phyloP scores from a whole-genome alignment of 78 protist genomes.

The Guillardia theta region DNA sequence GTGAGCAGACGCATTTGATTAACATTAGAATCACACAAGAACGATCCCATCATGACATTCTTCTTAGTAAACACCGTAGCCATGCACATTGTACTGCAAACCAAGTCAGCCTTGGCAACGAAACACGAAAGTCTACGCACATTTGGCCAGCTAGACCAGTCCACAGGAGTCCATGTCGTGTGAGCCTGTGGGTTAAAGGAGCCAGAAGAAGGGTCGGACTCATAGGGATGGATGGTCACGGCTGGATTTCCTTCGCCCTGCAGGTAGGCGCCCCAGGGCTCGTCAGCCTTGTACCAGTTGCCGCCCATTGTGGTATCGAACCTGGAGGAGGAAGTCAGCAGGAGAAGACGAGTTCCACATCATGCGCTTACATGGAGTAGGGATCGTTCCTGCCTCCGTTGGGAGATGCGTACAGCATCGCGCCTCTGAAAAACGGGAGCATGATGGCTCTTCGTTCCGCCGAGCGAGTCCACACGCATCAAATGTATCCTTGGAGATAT shows the following conservation, averaged over 20 bases:
- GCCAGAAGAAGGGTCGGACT: constrained; percentile 35
- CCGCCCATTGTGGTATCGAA: constrained; percentile 33
- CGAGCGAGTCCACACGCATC: too few relatives aligned
- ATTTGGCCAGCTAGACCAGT: constrained; percentile 30
- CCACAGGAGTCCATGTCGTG: constrained; percentile 32
- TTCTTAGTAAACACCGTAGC: constrained; percentile 36
- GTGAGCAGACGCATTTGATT: too few relatives aligned
- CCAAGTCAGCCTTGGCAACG: too few relatives aligned
- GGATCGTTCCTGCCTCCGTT: constrained; percentile 41
- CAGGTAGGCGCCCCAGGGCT: constrained; percentile 46
- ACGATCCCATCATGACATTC: too few relatives aligned
- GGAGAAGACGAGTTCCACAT: too few relatives aligned
- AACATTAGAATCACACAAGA: too few relatives aligned
- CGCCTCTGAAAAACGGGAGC: neutral
- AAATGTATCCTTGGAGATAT: too few relatives aligned
- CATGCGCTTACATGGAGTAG: constrained; percentile 25
- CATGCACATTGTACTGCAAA: constrained; percentile 39
- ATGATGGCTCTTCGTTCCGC: neutral
- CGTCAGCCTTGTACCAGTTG: constrained; percentile 46
- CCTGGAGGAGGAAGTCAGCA: too few relatives aligned
- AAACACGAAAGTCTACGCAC: too few relatives aligned
- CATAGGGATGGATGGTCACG: constrained; percentile 42
- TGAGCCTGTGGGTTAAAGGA: constrained; percentile 40
- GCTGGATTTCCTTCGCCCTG: constrained; percentile 37
- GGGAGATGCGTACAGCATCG: constrained; percentile 40